phyloP scores from a whole-genome alignment of 2,329 filamentous ascomycete genomes.

The Penicillium sp. region DNA sequence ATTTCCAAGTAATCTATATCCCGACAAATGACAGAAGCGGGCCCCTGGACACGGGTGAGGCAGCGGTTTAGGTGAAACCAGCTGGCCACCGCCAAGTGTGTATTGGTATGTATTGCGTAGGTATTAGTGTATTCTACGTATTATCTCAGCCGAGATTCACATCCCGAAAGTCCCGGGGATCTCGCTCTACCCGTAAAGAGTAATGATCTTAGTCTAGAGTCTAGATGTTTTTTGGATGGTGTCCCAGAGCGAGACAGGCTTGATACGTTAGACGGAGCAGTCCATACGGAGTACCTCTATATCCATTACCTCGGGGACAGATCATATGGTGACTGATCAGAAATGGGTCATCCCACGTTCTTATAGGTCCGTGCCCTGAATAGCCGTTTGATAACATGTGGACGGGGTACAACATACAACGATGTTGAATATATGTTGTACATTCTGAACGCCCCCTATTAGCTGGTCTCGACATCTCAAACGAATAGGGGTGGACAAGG shows the following conservation, averaged over 20 bases:
- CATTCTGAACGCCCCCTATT: background rate
- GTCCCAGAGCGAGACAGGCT: too few species aligned
- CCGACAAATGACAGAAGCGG: background rate
- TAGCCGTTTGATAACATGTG: background rate
- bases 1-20: background rate
- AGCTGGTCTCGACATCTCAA: background rate
- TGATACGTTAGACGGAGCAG: background rate
- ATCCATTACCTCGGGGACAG: too few species aligned
- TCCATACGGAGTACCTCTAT: background rate
- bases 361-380: background rate
- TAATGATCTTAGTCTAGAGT: background rate
- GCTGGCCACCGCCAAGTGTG: background rate
- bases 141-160: background rate
- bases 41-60: background rate
- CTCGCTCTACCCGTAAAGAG: background rate
- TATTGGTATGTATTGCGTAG: background rate
- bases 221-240: background rate
- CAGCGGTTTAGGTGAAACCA: constrained; percentile 7
- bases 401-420: background rate
- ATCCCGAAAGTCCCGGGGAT: background rate
- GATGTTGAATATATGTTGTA: too few species aligned
- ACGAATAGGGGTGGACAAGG: background rate
- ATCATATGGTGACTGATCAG: background rate
- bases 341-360: background rate
- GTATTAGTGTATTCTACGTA: background rate